Evolutionary conservation across 2,329 filamentous ascomycete genomes (phyloP), one percentile per base, ranked within the genome.

Genomic region (Trematosphaeria pertusa): DNA sequence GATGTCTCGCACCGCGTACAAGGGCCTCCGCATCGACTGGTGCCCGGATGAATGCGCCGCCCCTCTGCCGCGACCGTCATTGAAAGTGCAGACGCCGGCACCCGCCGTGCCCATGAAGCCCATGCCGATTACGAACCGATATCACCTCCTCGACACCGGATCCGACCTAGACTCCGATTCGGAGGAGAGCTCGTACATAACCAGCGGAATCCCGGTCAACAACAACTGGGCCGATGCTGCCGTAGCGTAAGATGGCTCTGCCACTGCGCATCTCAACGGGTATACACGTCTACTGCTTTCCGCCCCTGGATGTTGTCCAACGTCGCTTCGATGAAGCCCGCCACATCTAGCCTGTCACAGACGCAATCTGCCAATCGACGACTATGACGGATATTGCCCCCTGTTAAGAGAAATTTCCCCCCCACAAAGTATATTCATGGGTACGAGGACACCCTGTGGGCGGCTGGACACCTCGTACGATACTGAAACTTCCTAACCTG

Each of bases 31-130:
- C 52, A 87, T 95, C 56, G 83, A 87, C 11, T 93, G 85, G 80
- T 84, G 80, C 50, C 70, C 75, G 0, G 90, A 95, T 59, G 88
- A 92, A 58, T 95, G 90, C 63, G 81, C 83, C 28, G 78, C 81
- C 45, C 79, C 85, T 1, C 67, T 87, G 37, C 74, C 76, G 20
- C 60, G 39, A 12, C 54, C 50, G 19, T 26, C 14, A 4, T 19
- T 33, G 31, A 67, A 48, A 37, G 21, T 34, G 8, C 49, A 49
- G 2, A 43, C 39, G 4, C 37, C 54, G 2, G 36, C 44, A n/a
- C 33, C 48, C 12, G 46, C 42, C 21, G n/a, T 43, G 19, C 39
- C 52, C 2, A 31, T 51, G 24, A 65, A 63, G 30, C 37, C 59
- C 2, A 46, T 52, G 17, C 32, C 69, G 56, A 40, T 52, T 54